Conservation (phyloP, 371 early-diverging fungal genomes). For the Mortierella polycephala region DNA sequence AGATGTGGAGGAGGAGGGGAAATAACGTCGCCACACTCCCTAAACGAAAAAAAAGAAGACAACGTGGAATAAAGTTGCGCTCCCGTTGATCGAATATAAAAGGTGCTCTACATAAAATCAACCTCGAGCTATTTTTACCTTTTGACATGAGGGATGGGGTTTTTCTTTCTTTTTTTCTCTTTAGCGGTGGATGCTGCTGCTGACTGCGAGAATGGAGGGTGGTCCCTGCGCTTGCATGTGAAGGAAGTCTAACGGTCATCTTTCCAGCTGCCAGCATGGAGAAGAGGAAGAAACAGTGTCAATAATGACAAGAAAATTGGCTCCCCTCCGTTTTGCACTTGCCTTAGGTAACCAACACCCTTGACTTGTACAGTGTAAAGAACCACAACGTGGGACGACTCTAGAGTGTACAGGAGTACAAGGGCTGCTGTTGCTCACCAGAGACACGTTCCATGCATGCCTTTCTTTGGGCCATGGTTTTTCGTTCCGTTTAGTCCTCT, state of each 20-base stretch:
- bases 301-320: not conserved
- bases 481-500: too few species aligned
- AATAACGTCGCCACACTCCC: not conserved
- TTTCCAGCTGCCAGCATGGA: not conserved
- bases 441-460: too few species aligned
- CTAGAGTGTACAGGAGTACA: slow-evolving; percentile 19
- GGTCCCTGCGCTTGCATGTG: slow-evolving; percentile 47
- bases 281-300: not conserved
- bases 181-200: not conserved
- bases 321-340: not conserved
- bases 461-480: too few species aligned
- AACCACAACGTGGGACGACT: slow-evolving; percentile 19
- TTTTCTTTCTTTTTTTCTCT: too few species aligned
- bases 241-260: slow-evolving; percentile 1
- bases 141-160: too few species aligned
- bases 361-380: not conserved
- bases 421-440: too few species aligned
- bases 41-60: not conserved
- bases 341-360: slow-evolving; percentile 18
- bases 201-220: slow-evolving; percentile 1
- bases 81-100: not conserved
- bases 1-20: slow-evolving; percentile 30
- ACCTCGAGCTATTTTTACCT: too few species aligned
- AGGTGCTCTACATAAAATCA: not conserved
- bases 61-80: not conserved